A percentile compares a stretch with the other conserved stretches of the same genome.
These are phyloP conservation scores for Apostasia shenzhenica DNA, from an alignment of 106 monocot species.

Conservation along the genomic window DNA sequence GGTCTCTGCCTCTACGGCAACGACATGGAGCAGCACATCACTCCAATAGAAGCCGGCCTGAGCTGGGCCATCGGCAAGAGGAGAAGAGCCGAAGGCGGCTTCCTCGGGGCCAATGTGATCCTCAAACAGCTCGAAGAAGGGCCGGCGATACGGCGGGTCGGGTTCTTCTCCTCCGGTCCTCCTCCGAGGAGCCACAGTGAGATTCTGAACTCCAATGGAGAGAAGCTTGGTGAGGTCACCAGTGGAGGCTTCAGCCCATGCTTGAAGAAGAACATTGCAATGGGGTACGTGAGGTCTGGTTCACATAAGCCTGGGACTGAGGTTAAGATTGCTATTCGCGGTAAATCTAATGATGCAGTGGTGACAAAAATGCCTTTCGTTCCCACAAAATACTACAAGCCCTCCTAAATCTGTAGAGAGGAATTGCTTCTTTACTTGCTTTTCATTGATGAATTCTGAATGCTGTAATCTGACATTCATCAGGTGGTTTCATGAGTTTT, in stretches of 20 bases:
- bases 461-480: slow-evolving; percentile 17
- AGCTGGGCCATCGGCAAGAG: slow-evolving; percentile 96
- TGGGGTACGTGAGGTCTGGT: slow-evolving; percentile 93
- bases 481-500: too few relatives aligned
- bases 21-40: slow-evolving; percentile 94
- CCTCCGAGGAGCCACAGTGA: slow-evolving; percentile 86
- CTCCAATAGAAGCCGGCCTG: slow-evolving; percentile 86
- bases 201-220: slow-evolving; percentile 33
- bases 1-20: slow-evolving; percentile 90
- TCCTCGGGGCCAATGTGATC: slow-evolving; percentile 82
- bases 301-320: slow-evolving; percentile 81
- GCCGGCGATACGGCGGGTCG: slow-evolving; percentile 70
- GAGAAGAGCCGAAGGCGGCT: slow-evolving; percentile 86
- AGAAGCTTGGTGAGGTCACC: slow-evolving; percentile 87
- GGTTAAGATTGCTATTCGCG: slow-evolving; percentile 66
- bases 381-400: slow-evolving; percentile 88
- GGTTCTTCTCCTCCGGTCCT: slow-evolving; percentile 84
- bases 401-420: slow-evolving; percentile 18
- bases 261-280: slow-evolving; percentile 95
- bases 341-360: slow-evolving; percentile 63
- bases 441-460: background rate
- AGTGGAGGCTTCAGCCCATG: slow-evolving; percentile 98
- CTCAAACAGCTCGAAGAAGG: slow-evolving; percentile 81
- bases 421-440: background rate
- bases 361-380: slow-evolving; percentile 98